Conservation (phyloP, 768 basidiomycete genomes). For the Tephrocybe rancida region DNA sequence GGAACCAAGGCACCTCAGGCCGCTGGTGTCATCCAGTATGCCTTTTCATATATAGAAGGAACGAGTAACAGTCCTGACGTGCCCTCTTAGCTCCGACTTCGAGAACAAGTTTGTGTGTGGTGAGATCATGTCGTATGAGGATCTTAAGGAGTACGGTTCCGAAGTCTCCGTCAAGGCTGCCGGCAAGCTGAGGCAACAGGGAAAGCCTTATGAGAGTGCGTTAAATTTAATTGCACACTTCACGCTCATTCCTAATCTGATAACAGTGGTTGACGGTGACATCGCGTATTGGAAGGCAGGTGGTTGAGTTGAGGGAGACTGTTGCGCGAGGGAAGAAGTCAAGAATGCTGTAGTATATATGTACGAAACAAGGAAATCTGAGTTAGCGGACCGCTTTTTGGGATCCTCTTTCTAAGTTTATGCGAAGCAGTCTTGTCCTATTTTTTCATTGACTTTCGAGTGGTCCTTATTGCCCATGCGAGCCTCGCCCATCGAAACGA, state of each 20-base stretch:
- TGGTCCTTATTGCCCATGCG: too few species aligned
- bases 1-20: slow-evolving; percentile 97
- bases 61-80: not conserved
- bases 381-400: too few species aligned
- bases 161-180: slow-evolving; percentile 93
- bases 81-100: slow-evolving; percentile 76
- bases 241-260: slow-evolving; percentile 1
- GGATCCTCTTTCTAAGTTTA: too few species aligned
- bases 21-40: slow-evolving; percentile 96
- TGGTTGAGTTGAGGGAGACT: slow-evolving; percentile 20
- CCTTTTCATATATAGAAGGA: slow-evolving; percentile 8
- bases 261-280: slow-evolving; percentile 81
- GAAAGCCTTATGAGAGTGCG: slow-evolving; percentile 95
- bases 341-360: slow-evolving; percentile 8
- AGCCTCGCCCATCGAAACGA: too few species aligned
- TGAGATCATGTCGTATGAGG: slow-evolving; percentile 93
- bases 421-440: too few species aligned
- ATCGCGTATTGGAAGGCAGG: slow-evolving; percentile 94
- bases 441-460: too few species aligned
- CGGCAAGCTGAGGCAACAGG: slow-evolving; percentile 93
- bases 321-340: not conserved
- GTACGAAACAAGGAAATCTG: not conserved
- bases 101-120: slow-evolving; percentile 98
- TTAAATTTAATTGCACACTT: slow-evolving; percentile 16
- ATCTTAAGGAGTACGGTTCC: slow-evolving; percentile 88